phyloP scores from a whole-genome alignment of 1,284 basidiomycete genomes.

The Microbotryum intermedium region DNA sequence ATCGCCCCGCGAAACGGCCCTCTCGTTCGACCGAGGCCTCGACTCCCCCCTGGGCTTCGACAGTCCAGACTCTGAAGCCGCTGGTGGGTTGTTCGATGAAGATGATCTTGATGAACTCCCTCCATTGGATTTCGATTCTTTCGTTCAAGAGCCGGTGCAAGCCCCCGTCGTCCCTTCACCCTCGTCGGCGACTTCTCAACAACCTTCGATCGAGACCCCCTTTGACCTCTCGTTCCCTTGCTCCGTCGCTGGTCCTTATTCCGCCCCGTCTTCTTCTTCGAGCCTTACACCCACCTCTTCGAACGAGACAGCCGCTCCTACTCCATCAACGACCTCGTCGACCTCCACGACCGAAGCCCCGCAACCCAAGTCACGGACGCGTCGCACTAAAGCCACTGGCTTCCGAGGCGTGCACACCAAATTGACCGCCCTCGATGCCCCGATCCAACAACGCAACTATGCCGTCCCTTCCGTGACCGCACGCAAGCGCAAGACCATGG shows the following conservation, averaged over 20 bases:
- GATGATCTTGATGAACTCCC: conserved; percentile 6
- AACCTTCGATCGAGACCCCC: not conserved
- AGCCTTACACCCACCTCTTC: conserved; percentile 12
- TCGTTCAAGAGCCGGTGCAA: no score
- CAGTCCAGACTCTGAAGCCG: not conserved
- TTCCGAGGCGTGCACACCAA: conserved; percentile 13
- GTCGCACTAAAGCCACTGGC: conserved; percentile 10
- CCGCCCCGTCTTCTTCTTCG: conserved; percentile 37
- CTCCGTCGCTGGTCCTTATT: conserved; percentile 30
- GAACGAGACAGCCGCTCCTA: not conserved
- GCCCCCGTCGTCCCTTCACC: no score
- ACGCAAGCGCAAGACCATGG: conserved; percentile 50
- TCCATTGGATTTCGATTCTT: not conserved
- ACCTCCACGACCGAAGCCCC: not conserved
- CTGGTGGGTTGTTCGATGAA: no score
- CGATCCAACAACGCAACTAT: conserved; percentile 46
- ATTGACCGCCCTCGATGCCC: conserved; percentile 25
- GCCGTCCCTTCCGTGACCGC: conserved; percentile 51
- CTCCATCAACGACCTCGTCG: not conserved
- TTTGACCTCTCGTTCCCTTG: not conserved
- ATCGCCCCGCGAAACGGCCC: no score
- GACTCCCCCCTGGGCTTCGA: conserved; percentile 19
- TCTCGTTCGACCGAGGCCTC: not conserved
- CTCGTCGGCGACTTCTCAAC: not conserved
- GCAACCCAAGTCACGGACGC: no score